Evolutionary conservation across 2,329 filamentous ascomycete species (phyloP), one percentile per base, ranked within the genome.

Genomic region (Bipolaris victoriae): DNA sequence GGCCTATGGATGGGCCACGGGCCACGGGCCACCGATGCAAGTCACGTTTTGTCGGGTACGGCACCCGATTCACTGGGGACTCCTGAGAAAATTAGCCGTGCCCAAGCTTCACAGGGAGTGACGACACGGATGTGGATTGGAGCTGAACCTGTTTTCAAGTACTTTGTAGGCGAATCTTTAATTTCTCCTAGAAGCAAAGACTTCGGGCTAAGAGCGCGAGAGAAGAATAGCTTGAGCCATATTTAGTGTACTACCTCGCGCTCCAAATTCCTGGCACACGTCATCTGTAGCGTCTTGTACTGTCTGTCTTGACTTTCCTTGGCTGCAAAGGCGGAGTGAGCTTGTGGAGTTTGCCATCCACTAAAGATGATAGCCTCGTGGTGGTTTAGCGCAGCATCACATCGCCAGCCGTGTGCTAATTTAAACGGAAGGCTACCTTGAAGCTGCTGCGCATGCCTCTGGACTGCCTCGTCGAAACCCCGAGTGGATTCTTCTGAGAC

Each of bases 331-430:
- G 52, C 54, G 51, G 44, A 31, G 52, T 68, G 58, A 20, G 57
- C 52, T 52, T 67, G 52, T 33, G 55, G 36, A 47, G 45, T 62
- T n/a, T 49, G 46, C 63, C 65, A 68, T n/a, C 66, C 67, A 18
- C 60, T 67, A 46, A 74, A 64, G 18, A 69, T 37, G 16, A 71
- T 44, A 33, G 58, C 55, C 58, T 74, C 69, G 22, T 64, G 60
- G 41, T 51, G 66, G 53, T 55, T 66, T 39, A 57, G 51, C 36
- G 58, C 49, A 33, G 61, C 40, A 61, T 72, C 71, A 39, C 64
- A 65, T 45, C 69, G 65, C 67, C 67, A 69, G 51, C 63, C 67
- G 44, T 62, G 55, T 52, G 58, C 61, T 40, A 69, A 56, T 39
- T 59, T 67, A 39, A 62, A 61, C 16, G 54, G 24, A 31, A 56